Evolutionary conservation across 176 grass and related monocot species (phyloP), one percentile per base, ranked within the genome.

Genomic region (Puccinellia tenuiflora): DNA sequence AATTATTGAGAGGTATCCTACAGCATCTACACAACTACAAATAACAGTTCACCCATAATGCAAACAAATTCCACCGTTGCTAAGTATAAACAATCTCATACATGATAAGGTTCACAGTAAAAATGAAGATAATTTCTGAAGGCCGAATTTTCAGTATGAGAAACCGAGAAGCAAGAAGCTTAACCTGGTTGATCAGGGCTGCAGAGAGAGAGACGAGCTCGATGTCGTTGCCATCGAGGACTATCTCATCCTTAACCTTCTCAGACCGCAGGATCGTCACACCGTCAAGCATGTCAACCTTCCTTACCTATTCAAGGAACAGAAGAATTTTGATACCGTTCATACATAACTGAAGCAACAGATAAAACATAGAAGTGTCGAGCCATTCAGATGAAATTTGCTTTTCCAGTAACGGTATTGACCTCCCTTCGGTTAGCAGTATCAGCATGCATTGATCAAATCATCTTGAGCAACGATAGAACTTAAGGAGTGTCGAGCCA

Each of bases 201-300:
- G 80, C 76, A 6, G 88, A 93, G 16, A 88, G 86, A 18, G 91
- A 96, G 48, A 92, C 93, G 33, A 96, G 88, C 80, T 96, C 88
- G 48, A 96, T 52, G 33, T 96, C 88, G 34, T 91, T 96, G 57
- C 94, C 91, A 55, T 96, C 91, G 34, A 96, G 88, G 71, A 96
- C 6, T 1, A 96, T 84, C 73, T 96, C 88, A 78, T 96, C 94
- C 88, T 96, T 96, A 16, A 93, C 94, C 84, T 96, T 96, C 66
- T 89, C 91, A 1, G 94, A 96, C 35, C 94, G 80, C 34, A 91
- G 5, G 24, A 93, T 89, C 3, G 59, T 30, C 26, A 62, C 59
- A 16, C 59, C 59, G 12, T 30, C 59, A 62, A 62, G 26, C 59
- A 62, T 62, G 13, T 59, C 56, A 62, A 62, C 59, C 30, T 62